These are phyloP conservation scores for Saccharum officinarum DNA, from an alignment of 176 grass and related monocot species.

Conservation along the genomic window DNA sequence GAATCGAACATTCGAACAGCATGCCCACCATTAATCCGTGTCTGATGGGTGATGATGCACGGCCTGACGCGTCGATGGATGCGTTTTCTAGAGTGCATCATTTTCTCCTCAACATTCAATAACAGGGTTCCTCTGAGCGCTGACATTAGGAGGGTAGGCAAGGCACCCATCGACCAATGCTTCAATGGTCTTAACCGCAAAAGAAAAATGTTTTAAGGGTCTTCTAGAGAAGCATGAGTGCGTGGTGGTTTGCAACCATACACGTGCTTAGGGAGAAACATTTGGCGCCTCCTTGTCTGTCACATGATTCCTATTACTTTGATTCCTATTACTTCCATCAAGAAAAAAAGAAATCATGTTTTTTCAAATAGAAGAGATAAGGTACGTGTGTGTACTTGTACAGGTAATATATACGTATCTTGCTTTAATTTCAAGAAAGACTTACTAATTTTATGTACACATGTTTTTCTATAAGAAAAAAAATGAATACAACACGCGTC, in stretches of 20 bases:
- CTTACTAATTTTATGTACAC: constrained; percentile 37
- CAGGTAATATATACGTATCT: neutral
- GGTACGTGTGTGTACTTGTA: too few relatives aligned
- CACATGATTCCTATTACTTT: constrained; percentile 38
- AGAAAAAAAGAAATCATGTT: too few relatives aligned
- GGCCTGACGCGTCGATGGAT: constrained; percentile 25
- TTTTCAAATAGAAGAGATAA: too few relatives aligned
- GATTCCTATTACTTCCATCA: neutral
- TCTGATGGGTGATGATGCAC: constrained; percentile 2
- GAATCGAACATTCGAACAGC: neutral
- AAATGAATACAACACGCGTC: constrained; percentile 23
- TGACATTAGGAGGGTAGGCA: neutral
- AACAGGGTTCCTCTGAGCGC: neutral
- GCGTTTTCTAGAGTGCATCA: neutral
- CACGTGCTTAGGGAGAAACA: constrained; percentile 12
- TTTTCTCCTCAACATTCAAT: neutral
- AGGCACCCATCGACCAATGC: neutral
- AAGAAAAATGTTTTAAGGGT: neutral
- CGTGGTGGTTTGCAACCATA: constrained; percentile 13
- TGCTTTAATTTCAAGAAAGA: neutral
- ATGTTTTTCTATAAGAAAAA: neutral
- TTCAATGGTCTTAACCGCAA: neutral
- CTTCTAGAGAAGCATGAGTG: constrained; percentile 14
- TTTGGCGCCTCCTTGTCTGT: constrained; percentile 2
- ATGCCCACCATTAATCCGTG: neutral